Conservation (phyloP, 106 monocot species). For the Chionographis japonica region DNA sequence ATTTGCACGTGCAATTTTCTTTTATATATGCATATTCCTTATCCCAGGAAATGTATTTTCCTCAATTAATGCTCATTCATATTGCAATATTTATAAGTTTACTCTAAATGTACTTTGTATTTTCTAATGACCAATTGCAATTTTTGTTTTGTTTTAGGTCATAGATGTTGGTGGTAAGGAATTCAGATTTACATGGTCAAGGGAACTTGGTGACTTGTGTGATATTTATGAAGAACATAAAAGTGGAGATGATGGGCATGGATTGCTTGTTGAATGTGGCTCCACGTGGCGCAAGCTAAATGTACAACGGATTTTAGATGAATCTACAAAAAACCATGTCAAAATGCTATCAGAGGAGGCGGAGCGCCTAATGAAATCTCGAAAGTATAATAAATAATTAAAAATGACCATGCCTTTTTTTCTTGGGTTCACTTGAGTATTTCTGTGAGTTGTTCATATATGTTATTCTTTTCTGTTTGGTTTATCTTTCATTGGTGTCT, state of each 20-base stretch:
- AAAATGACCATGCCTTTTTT: not conserved
- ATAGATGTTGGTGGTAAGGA: conserved; percentile 91
- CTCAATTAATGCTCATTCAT: no score
- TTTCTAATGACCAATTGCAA: no score
- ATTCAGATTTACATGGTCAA: conserved; percentile 86
- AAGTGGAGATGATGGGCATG: conserved; percentile 81
- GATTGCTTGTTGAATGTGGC: conserved; percentile 86
- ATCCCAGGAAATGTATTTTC: no score
- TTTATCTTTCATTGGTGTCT: not conserved
- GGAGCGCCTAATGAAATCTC: conserved; percentile 67
- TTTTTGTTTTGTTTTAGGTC: conserved; percentile 42
- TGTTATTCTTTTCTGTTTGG: not conserved
- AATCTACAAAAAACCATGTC: conserved; percentile 83
- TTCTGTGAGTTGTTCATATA: not conserved
- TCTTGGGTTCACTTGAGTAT: no score
- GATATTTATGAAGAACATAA: conserved; percentile 86
- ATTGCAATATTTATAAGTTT: no score
- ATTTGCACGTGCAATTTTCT: no score
- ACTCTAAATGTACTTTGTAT: no score
- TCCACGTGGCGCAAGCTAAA: conserved; percentile 89
- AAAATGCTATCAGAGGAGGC: conserved; percentile 97
- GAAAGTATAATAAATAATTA: conserved; percentile 51
- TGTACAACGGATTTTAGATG: conserved; percentile 86
- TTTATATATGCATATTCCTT: no score
- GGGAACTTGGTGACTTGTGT: conserved; percentile 67